Evolutionary conservation across 2,329 filamentous ascomycete species (phyloP).

Genomic region (Sarocladiaceae sp.): DNA sequence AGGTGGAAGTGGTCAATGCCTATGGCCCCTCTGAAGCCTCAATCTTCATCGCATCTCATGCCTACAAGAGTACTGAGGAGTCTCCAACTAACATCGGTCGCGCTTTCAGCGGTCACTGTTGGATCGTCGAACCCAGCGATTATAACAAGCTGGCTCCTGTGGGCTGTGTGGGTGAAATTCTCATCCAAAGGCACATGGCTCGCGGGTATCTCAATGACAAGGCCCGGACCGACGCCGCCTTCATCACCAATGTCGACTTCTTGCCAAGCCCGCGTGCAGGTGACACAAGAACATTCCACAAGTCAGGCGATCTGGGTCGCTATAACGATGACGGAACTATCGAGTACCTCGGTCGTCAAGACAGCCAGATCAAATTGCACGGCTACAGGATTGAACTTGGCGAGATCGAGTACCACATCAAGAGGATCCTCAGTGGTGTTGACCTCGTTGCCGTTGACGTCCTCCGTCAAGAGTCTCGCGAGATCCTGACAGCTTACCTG

Average conservation of each 20-base stretch:
- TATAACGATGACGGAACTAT: constrained; percentile 9
- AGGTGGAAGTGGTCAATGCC: constrained; percentile 29
- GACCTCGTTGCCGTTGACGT: constrained; percentile 11
- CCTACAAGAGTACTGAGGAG: neutral
- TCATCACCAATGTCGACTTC: no score
- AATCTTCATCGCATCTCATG: constrained; percentile 15
- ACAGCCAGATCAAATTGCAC: constrained; percentile 47
- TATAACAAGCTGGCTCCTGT: no score
- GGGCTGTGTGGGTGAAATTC: no score
- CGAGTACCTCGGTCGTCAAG: no score
- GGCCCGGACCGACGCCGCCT: no score
- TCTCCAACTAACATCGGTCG: constrained; percentile 7
- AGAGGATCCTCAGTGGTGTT: neutral
- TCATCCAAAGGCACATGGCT: no score
- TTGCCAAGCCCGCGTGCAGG: no score
- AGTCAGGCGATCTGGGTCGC: constrained; percentile 12
- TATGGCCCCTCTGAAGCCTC: constrained; percentile 35
- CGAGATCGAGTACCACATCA: constrained; percentile 11
- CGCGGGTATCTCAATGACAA: no score
- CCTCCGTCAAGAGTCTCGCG: constrained; percentile 1
- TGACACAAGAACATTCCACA: constrained; percentile 13
- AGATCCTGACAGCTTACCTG: constrained; percentile 6
- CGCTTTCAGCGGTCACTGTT: constrained; percentile 11
- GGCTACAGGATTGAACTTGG: constrained; percentile 44
- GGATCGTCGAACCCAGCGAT: constrained; percentile 16